Base-by-base conservation (phyloP, 192 early-diverging fungal genomes). In the Coemansia sp. region DNA sequence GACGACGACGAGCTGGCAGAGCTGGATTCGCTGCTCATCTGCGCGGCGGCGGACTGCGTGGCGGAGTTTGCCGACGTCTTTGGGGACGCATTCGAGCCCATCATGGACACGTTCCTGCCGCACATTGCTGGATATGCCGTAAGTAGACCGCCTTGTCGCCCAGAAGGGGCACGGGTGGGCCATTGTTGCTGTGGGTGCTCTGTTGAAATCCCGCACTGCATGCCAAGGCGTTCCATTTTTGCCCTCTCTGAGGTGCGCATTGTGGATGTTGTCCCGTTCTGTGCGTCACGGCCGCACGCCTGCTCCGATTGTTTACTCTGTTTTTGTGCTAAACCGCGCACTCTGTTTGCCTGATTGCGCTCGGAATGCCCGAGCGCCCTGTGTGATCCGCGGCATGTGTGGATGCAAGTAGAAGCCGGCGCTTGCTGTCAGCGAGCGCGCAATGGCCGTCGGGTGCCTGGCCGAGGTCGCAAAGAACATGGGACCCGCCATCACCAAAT, bases 1-100 rank as follows among this genome's bases (percentile, higher is more conserved):
- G 89, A 88, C 38, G 86, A 91, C 19, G 89, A 90, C 39, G 90
- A 93, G 39, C 76, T 87, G 62, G 85, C 86, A 1, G 90, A 95
- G 60, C 80, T 80, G 40, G 92, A 92, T 47, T 82, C 87, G 17
- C 41, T 93, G 41, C 75, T 91, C 27, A 88, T 92, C 37, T 77
- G 80, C 44, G 66, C 82, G 4, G 87, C 89, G 10, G 84, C 84
- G 31, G 92, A 95, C 65, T 76, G 90, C 38, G 85, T 91, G 44
- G 88, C 79, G 11, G 84, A 82, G 20, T 62, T 93, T 45, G 82
- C 87, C 44, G 69, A 68, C 30, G 85, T 80, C 14, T 60, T 93
- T 51, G 89, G 89, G 16, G 76, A 78, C 4, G 79, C 76, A 41
- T 95, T 91, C 60, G 81, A 78, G 27, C 62, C 75, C 5, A 85